These are phyloP conservation scores for Exophiala sideris DNA, from an alignment of 2,329 filamentous ascomycete genomes.

Conservation along the genomic window DNA sequence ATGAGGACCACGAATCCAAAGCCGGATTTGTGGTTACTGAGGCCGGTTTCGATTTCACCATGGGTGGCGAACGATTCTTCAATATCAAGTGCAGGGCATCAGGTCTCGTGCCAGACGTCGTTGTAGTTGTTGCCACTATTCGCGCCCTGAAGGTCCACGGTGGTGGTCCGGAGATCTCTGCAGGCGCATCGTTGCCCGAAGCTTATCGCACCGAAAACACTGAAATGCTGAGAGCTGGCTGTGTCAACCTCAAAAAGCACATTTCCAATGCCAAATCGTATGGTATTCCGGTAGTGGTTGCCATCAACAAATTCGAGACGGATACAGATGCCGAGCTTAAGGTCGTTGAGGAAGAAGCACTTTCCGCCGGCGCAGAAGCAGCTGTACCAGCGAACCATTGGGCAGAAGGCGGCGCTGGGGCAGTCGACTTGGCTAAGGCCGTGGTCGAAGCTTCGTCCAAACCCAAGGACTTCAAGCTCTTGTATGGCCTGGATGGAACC, in stretches of 20 bases:
- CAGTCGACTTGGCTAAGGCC: constrained; percentile 80
- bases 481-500: constrained; percentile 75
- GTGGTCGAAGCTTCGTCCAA: constrained; percentile 80
- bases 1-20: constrained; percentile 79
- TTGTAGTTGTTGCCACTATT: constrained; percentile 92
- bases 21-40: constrained; percentile 94
- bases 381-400: constrained; percentile 94
- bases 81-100: constrained; percentile 99
- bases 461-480: constrained; percentile 80
- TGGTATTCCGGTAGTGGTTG: constrained; percentile 90
- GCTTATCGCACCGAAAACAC: constrained; percentile 93
- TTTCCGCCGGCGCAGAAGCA: constrained; percentile 88
- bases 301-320: constrained; percentile 93
- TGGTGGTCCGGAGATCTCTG: constrained; percentile 87
- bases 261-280: constrained; percentile 86
- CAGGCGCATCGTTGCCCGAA: constrained; percentile 77
- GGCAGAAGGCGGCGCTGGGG: constrained; percentile 89
- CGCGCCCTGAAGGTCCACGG: constrained; percentile 96
- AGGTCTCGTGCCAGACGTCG: constrained; percentile 85
- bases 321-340: constrained; percentile 91
- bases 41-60: constrained; percentile 98
- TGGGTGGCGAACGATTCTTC: constrained; percentile 99
- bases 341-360: constrained; percentile 83
- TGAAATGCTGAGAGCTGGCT: constrained; percentile 83
- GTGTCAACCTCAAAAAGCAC: constrained; percentile 93